These are phyloP conservation scores for Pythium grandisporangium DNA, from an alignment of 352 stramenopile species.

Conservation along the genomic window DNA sequence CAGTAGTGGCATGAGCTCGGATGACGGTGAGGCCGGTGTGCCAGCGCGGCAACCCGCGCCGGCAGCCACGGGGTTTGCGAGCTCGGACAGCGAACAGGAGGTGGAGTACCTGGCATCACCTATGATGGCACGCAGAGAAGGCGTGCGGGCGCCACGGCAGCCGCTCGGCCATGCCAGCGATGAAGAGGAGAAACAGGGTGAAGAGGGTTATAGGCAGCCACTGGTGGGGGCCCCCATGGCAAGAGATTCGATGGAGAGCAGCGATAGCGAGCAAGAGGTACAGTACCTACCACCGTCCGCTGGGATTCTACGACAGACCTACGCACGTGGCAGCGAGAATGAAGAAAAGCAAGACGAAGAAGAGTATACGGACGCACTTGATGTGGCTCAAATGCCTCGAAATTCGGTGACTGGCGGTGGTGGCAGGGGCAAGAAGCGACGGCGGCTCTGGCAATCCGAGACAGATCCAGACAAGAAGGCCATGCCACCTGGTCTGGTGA, in stretches of 20 bases:
- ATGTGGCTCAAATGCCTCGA: background rate
- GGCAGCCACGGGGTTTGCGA: no score
- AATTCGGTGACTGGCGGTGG: background rate
- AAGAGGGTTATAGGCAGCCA: background rate
- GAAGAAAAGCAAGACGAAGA: conserved; percentile 3
- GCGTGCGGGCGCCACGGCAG: no score
- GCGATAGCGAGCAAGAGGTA: conserved; percentile 8
- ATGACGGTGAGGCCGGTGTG: no score
- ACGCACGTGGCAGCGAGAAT: no score
- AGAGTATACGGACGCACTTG: background rate
- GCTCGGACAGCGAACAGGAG: conserved; percentile 7
- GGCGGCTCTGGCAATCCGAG: conserved; percentile 1
- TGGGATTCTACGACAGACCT: no score
- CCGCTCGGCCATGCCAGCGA: no score
- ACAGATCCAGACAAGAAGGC: background rate
- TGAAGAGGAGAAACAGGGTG: conserved; percentile 2
- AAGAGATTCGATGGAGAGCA: background rate
- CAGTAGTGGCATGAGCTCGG: no score
- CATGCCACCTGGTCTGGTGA: no score
- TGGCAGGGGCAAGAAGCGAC: conserved; percentile 1
- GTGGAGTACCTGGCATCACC: no score
- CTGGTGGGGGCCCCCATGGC: background rate
- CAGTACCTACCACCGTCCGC: no score
- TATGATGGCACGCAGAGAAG: no score
- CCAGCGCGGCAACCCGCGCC: no score